Percentiles rank a stretch among this genome's conserved stretches.
Evolutionary conservation across 495 filamentous ascomycete genomes (phyloP).

Genomic region (Astrothelium subdiscretum): DNA sequence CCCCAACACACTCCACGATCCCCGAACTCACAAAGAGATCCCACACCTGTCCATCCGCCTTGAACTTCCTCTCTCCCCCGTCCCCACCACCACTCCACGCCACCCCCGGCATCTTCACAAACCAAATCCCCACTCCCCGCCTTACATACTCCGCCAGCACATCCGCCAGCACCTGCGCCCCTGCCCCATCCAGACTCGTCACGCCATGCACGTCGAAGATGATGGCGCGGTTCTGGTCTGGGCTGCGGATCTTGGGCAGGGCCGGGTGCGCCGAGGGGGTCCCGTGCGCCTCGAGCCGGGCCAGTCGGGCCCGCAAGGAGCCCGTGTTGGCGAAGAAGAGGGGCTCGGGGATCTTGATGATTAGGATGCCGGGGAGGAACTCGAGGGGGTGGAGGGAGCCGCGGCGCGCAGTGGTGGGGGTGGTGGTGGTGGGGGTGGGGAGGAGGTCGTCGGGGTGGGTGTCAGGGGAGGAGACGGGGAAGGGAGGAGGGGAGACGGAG

Average conservation of each 20-base stretch:
- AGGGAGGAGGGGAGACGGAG: background rate
- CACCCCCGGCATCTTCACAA: constrained; percentile 59
- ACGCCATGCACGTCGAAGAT: constrained; percentile 97
- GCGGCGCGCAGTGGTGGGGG: background rate
- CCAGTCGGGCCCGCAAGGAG: constrained; percentile 71
- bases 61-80: constrained; percentile 17
- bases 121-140: constrained; percentile 71
- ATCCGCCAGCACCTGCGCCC: constrained; percentile 80
- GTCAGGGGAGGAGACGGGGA: background rate
- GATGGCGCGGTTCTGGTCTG: constrained; percentile 71
- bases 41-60: constrained; percentile 46
- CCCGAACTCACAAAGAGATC: constrained; percentile 59
- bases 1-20: constrained; percentile 69
- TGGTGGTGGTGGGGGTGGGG: background rate
- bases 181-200: constrained; percentile 81
- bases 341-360: constrained; percentile 95
- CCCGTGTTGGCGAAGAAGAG: constrained; percentile 97
- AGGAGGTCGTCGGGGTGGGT: background rate
- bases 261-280: constrained; percentile 75
- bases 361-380: constrained; percentile 80
- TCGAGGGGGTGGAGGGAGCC: constrained; percentile 56
- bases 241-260: constrained; percentile 58
- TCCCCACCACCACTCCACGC: background rate
- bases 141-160: constrained; percentile 70
- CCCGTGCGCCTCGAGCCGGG: constrained; percentile 79